Base-by-base conservation (phyloP, 345 rosid genomes). In the Euclidium syriacum region DNA sequence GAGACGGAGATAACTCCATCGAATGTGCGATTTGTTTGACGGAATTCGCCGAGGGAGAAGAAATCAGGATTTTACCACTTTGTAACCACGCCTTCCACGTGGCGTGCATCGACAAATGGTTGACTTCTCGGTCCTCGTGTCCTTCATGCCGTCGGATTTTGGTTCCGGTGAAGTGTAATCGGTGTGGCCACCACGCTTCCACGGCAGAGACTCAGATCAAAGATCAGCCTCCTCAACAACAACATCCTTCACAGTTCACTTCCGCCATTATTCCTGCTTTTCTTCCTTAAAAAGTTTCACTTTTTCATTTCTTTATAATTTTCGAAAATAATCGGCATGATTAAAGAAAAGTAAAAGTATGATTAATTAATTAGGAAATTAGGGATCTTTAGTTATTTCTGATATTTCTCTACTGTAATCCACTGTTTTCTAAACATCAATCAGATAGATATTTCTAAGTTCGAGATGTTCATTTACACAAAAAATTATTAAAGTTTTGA, bases 41-140 rank as follows among this genome's bases (percentile, higher is more conserved):
- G 29, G 87, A 86, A 36, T 86, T 81, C 27, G 19, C 53, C 2
- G 66, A 73, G 10, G 94, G 94, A 1, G 85, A 81, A 7, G 85
- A 81, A 34, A 69, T 86, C 19, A 73, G 89, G 10, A 75, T 83
- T 18, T 22, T 86, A 48, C 87, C 86, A 1, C 78, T 66, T 4
- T 86, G 92, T 52, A 77, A 75, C 3, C 92, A 86, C 40, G 77
- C 76, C 4, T 86, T 86, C 73, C 89, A 86, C 59, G 76, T 83
- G 50, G 69, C 66, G 36, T 86, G 94, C 55, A 75, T 86, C 0
- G 89, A 86, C 73, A 78, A 72, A 39, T 86, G 94, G 94, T 75
- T 86, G 0, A 75, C 73, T 7, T 76, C 85, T 3, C 77, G 77
- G 65, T 81, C 89, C 1, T 80, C 87, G 0, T 83, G 94, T 23